Evolutionary conservation across 2,329 filamentous ascomycete genomes (phyloP).

Genomic region (Thelonectria olida): DNA sequence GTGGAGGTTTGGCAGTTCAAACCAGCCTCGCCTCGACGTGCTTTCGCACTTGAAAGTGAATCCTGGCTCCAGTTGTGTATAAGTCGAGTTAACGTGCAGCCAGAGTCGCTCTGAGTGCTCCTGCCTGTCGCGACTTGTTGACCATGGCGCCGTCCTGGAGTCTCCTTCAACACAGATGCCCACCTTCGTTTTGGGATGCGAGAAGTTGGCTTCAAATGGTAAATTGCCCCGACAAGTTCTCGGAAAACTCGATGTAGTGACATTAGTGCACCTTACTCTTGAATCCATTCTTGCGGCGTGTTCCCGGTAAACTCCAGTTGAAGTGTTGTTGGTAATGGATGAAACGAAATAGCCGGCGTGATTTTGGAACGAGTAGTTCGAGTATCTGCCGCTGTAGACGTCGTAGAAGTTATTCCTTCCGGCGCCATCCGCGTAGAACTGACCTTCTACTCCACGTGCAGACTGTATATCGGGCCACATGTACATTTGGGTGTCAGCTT

Average conservation of each 20-base stretch:
- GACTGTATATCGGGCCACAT: conserved; percentile 10
- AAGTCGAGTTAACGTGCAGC: neutral
- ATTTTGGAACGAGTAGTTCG: neutral
- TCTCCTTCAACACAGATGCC: conserved; percentile 18
- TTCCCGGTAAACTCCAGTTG: conserved; percentile 11
- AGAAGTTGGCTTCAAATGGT: conserved; percentile 2
- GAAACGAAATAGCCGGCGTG: conserved; percentile 16
- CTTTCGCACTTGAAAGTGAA: conserved; percentile 17
- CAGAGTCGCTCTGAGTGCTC: conserved; percentile 16
- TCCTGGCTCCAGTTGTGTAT: neutral
- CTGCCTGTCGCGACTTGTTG: conserved; percentile 19
- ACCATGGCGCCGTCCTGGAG: conserved; percentile 5
- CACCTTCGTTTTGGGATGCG: neutral
- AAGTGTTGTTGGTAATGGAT: conserved; percentile 1
- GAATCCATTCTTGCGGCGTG: conserved; percentile 26
- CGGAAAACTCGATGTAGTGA: neutral
- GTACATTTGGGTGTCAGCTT: conserved; percentile 2
- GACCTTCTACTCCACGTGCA: neutral
- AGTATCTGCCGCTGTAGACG: neutral
- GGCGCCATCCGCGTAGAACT: neutral
- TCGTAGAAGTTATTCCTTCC: neutral
- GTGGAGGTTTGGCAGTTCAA: conserved; percentile 21
- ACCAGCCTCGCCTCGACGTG: conserved; percentile 26
- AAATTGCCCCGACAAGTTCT: neutral
- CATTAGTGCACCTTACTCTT: neutral